Conservation (phyloP, 805 yeast species). For the Grigorovia yakushimaensis region DNA sequence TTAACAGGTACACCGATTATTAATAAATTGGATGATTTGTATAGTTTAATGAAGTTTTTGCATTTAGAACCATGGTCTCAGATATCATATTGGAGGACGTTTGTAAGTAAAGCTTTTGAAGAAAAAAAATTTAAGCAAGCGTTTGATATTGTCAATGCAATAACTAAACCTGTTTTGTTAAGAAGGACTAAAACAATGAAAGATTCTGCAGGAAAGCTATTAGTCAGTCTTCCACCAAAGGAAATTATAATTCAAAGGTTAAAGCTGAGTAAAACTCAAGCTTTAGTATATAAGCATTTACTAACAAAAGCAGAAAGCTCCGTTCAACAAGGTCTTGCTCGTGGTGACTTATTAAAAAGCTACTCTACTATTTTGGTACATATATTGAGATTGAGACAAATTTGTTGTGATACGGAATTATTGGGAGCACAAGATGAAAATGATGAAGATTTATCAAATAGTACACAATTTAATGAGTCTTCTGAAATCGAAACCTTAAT, state of each 20-base stretch:
- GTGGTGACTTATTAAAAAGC: constrained; percentile 60
- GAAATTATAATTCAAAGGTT: constrained; percentile 61
- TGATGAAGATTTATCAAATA: constrained; percentile 36
- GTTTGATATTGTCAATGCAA: constrained; percentile 72
- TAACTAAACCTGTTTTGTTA: constrained; percentile 71
- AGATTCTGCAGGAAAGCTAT: constrained; percentile 56
- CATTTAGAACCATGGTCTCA: constrained; percentile 85
- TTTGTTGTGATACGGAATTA: constrained; percentile 75
- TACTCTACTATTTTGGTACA: constrained; percentile 77
- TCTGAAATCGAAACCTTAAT: constrained; percentile 3
- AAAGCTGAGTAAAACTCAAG: constrained; percentile 56
- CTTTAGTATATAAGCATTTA: constrained; percentile 55
- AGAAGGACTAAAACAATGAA: constrained; percentile 83
- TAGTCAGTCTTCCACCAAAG: constrained; percentile 71
- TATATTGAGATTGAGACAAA: constrained; percentile 73
- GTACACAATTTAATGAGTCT: constrained; percentile 7
- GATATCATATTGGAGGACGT: constrained; percentile 77
- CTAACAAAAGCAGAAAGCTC: constrained; percentile 56
- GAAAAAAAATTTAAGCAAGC: constrained; percentile 62
- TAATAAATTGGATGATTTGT: constrained; percentile 78
- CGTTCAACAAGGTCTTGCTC: constrained; percentile 46
- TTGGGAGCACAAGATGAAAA: constrained; percentile 43
- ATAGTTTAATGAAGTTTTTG: constrained; percentile 63
- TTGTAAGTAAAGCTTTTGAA: constrained; percentile 76
- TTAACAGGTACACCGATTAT: constrained; percentile 91